Evolutionary conservation across 768 basidiomycete species (phyloP).

Genomic region (Mycena rebaudengoi): DNA sequence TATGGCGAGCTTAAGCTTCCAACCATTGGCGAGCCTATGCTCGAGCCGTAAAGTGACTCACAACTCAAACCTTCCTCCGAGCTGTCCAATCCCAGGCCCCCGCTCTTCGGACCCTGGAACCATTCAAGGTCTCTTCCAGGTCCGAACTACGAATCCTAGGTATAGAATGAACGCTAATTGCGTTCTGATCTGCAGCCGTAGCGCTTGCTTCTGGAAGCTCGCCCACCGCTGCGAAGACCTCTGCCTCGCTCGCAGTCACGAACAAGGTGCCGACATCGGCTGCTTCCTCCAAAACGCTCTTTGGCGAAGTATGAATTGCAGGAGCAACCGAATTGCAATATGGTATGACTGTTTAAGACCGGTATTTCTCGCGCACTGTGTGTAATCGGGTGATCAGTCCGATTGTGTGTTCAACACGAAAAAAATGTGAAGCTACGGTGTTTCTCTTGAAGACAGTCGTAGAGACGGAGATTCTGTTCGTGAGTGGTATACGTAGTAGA

Average conservation of each 20-base stretch:
- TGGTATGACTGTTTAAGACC: background rate
- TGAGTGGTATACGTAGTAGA: background rate
- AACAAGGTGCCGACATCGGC: slow-evolving; percentile 2
- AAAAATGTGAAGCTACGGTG: slow-evolving; percentile 9
- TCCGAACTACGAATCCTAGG: background rate
- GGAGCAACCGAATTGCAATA: background rate
- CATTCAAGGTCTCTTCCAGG: background rate
- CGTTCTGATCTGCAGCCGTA: background rate
- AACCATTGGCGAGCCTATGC: background rate
- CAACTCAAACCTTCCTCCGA: background rate
- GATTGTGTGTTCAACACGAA: slow-evolving; percentile 1
- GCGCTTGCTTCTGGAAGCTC: background rate
- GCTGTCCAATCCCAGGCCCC: background rate
- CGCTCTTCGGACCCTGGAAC: background rate
- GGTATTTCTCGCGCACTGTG: background rate
- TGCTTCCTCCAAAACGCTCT: background rate
- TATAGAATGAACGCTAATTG: background rate
- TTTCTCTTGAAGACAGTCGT: background rate
- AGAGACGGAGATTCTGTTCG: background rate
- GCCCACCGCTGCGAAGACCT: background rate
- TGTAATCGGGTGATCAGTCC: slow-evolving; percentile 15
- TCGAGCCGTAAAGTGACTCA: background rate
- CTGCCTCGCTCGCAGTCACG: background rate
- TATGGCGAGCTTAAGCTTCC: background rate
- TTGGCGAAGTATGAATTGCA: background rate